These are phyloP conservation scores for Entelexis sorbosivorans DNA, from an alignment of 1,139 yeast species.

Conservation along the genomic window DNA sequence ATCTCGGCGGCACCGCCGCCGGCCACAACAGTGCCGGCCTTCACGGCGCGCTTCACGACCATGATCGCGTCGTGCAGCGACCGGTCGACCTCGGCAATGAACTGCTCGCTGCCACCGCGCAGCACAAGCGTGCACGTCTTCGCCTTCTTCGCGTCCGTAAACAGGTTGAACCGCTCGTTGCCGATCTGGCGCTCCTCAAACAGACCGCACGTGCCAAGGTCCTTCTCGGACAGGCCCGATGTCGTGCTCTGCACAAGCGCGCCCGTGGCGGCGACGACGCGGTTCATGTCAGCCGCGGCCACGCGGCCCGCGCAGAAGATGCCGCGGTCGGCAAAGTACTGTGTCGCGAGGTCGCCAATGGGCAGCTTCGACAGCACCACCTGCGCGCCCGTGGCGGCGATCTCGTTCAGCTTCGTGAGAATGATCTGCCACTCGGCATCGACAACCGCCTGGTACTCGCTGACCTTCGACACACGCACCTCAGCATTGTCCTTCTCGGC, in stretches of 20 bases:
- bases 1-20: constrained; percentile 99
- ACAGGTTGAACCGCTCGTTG: constrained; percentile 83
- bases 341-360: constrained; percentile 96
- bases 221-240: constrained; percentile 57
- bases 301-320: constrained; percentile 98
- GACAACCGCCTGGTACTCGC: constrained; percentile 88
- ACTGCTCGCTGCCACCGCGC: constrained; percentile 98
- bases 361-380: constrained; percentile 90
- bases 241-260: constrained; percentile 84
- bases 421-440: constrained; percentile 98
- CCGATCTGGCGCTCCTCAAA: constrained; percentile 96
- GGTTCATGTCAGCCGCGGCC: constrained; percentile 73
- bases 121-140: constrained; percentile 85
- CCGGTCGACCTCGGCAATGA: constrained; percentile 95
- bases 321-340: constrained; percentile 89
- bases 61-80: constrained; percentile 95
- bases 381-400: constrained; percentile 77
- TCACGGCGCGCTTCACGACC: constrained; percentile 93
- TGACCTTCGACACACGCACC: constrained; percentile 87
- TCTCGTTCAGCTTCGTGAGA: constrained; percentile 70
- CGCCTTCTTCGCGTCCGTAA: constrained; percentile 84
- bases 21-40: constrained; percentile 78
- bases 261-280: constrained; percentile 91
- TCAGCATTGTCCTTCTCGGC: constrained; percentile 99
- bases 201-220: constrained; percentile 72